phyloP scores from a whole-genome alignment of 345 rosid genomes.

The Erysimum cheiranthoides region DNA sequence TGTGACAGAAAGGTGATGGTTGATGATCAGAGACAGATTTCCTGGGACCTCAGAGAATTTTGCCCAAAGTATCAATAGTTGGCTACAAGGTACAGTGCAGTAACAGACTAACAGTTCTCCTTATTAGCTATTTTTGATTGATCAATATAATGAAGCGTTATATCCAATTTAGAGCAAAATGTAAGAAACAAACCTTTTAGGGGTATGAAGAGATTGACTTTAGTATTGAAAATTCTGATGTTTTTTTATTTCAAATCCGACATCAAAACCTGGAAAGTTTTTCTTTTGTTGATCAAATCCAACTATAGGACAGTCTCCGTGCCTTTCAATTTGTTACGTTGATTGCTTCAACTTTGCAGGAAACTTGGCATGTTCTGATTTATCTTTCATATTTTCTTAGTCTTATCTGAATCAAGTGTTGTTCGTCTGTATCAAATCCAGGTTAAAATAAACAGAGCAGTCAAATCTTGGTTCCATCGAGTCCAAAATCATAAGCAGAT shows the following conservation, averaged over 20 bases:
- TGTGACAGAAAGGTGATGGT: too few relatives aligned
- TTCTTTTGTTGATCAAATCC: neutral
- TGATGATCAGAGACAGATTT: neutral
- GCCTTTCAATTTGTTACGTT: neutral
- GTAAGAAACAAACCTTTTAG: neutral
- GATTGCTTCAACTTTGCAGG: neutral
- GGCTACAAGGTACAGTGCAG: neutral
- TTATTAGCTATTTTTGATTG: neutral
- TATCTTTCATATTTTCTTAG: neutral
- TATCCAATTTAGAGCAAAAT: neutral
- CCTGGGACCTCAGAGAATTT: neutral
- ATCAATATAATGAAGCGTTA: neutral
- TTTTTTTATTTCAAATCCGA: neutral
- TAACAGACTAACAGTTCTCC: neutral
- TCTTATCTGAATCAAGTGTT: neutral
- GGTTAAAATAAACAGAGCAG: neutral
- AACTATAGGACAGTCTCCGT: neutral
- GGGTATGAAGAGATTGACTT: neutral
- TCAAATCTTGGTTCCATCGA: conserved; percentile 1
- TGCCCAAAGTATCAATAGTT: conserved; percentile 1
- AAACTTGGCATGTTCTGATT: neutral
- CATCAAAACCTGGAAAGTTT: neutral
- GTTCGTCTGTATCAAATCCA: conserved; percentile 14
- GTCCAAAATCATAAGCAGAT: neutral
- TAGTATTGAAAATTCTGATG: neutral